Evolutionary conservation across 495 filamentous ascomycete species (phyloP), one percentile per base, ranked within the genome.

Genomic region (Staphylotrichum longicolle): DNA sequence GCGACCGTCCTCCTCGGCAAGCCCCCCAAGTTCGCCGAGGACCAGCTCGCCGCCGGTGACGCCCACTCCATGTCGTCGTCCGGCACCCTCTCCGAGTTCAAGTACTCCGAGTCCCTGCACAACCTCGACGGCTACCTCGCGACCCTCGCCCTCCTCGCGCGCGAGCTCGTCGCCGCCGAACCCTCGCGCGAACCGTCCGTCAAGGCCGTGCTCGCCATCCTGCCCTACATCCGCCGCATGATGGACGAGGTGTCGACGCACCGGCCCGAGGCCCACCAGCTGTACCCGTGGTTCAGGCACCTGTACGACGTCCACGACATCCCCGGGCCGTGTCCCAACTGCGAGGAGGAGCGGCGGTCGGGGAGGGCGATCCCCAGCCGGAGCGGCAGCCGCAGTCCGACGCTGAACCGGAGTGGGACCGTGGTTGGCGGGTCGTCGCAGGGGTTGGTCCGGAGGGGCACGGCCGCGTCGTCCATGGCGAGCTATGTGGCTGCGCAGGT

Each of bases 1-100:
- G 68, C 70, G 7, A 76, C 72, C 14, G 68, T 75, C 0, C 57
- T 78, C 7, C 69, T 77, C 53, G 75, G 74, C 32, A 64, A 68
- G 34, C 61, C 60, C 12, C 58, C 69, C 11, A 30, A 9, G 1
- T 72, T 68, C 40, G 70, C 70, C 3, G 70, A 74, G 54, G 60
- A 67, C 12, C 66, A 68, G 35, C 64, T 74, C 8, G n/a, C 40
- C 27, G 30, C 2, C 34, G 35, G 32, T 7, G 39, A 45, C 53
- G 40, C 2, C 30, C 20, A 39, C 33, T 53, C 58, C 35, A 42
- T 32, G 32, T 55, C 56, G 0, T 48, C 56, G 37, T 35, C 50
- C 41, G 27, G 15, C 3, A 33, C 40, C 11, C 4, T 6, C 30
- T 27, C 41, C 32, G 62, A 67, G 7, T 72, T 72, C 66, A 67